A percentile compares a stretch with the other conserved stretches of the same genome.
phyloP scores from a whole-genome alignment of 2,329 filamentous ascomycete species.

The Daldinia eschscholtzii region DNA sequence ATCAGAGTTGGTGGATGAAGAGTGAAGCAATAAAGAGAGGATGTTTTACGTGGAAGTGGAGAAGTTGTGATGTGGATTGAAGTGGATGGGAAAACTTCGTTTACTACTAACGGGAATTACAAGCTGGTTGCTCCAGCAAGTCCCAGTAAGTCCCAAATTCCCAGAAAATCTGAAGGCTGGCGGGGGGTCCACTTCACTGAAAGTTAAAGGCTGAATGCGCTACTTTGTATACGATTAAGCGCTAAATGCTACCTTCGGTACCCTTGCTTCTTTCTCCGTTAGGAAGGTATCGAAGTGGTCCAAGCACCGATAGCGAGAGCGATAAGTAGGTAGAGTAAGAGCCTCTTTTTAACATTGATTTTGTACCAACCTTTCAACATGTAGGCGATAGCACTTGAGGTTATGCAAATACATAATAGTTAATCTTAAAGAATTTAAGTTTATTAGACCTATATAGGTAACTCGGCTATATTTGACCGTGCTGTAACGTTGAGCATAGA shows the following conservation, averaged over 20 bases:
- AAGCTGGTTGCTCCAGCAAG: conserved; percentile 4
- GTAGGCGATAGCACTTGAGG: too few species aligned
- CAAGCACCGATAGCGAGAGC: neutral
- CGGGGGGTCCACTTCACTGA: conserved; percentile 14
- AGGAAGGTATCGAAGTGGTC: neutral
- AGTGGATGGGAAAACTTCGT: conserved; percentile 23
- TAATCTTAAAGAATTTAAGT: neutral
- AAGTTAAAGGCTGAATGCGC: conserved; percentile 33
- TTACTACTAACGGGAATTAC: conserved; percentile 9
- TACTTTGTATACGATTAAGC: conserved; percentile 20
- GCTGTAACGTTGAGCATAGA: too few species aligned
- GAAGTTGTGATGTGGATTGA: conserved; percentile 25
- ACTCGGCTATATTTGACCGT: too few species aligned
- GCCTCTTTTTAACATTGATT: neutral
- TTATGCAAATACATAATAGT: neutral
- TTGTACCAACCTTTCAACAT: neutral
- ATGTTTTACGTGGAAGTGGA: conserved; percentile 29
- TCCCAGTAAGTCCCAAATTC: neutral
- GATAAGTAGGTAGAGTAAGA: too few species aligned
- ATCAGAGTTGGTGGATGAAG: conserved; percentile 26
- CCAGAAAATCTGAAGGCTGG: conserved; percentile 39
- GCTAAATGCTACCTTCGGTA: conserved; percentile 1
- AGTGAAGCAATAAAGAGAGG: conserved; percentile 11
- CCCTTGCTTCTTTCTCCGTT: neutral
- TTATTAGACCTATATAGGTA: too few species aligned